Evolutionary conservation across 2,329 filamentous ascomycete species (phyloP), one percentile per base, ranked within the genome.

Genomic region (Xylariales sp.): DNA sequence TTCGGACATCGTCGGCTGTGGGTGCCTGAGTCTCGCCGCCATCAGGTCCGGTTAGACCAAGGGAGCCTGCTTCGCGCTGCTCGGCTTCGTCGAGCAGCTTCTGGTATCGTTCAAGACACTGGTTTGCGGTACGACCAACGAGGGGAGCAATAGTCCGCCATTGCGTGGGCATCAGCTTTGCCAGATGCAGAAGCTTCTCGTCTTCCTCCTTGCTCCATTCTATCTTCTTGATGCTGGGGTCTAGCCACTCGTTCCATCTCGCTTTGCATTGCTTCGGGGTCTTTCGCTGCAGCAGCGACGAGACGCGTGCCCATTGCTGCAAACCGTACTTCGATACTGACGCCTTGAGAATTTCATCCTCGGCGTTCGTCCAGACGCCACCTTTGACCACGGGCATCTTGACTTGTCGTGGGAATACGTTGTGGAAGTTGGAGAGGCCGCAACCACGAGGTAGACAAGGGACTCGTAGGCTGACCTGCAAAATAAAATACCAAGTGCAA

Each of bases 171-270:
- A 98, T 95, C 68, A 98, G 75, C 76, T 97, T 98, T 47, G 93
- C 93, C 58, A 98, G 76, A 59, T 97, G 93, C 56, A 98, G 69
- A 46, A 98, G 76, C 70, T 95, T 96, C 73, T 98, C 93, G 63
- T 98, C 93, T 64, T 98, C 93, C 66, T 98, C 93, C 59, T 93
- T 87, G 61, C 88, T 95, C 91, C 93, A 98, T 70, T 98, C 93
- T 54, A 95, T 93, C 74, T 98, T 98, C 59, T 91, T 87, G 71
- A 98, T 97, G 61, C 87, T 88, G 15, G 93, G 93, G 60, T 98
- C 93, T 52, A 98, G 79, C 91, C 93, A 98, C 76, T 98, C 91
- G 62, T 84, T 82, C 93, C 93, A 98, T 70, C 93, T 79, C 46
- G 93, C 91, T 71, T 98, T 98, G 80, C 93, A 98, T 71, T 98